Percentiles rank a stretch among this genome's conserved stretches.
These are phyloP conservation scores for Tylopilus sp. DNA, from an alignment of 768 basidiomycete genomes.

Conservation along the genomic window DNA sequence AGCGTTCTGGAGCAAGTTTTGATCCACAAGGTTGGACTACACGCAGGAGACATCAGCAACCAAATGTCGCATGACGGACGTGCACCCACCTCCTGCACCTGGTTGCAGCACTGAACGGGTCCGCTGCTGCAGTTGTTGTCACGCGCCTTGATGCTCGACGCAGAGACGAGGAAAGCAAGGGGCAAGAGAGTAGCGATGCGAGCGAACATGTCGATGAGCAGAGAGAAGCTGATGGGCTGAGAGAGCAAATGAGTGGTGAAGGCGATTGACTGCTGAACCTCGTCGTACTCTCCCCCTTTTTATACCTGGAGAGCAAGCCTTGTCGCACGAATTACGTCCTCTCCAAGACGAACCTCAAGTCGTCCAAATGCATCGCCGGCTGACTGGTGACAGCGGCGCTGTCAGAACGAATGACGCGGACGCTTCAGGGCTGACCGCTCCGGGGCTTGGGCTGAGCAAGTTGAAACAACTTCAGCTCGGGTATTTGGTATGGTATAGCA, in stretches of 20 bases:
- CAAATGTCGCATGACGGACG: no score
- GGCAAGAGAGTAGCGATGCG: conserved; percentile 17
- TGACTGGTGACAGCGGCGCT: neutral
- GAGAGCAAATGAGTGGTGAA: neutral
- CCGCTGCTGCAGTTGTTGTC: no score
- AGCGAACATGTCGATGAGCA: conserved; percentile 11
- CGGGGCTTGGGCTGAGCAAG: neutral
- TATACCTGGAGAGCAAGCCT: conserved; percentile 11
- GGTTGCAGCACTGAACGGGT: conserved; percentile 16
- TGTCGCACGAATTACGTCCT: conserved; percentile 2
- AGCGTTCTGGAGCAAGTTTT: no score
- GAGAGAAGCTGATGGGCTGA: neutral
- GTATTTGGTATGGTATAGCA: neutral
- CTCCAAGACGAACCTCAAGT: neutral
- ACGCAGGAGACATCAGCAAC: no score
- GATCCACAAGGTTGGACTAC: no score
- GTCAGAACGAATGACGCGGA: conserved; percentile 1
- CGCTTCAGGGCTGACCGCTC: neutral
- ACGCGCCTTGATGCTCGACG: conserved; percentile 2
- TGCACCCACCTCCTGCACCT: neutral
- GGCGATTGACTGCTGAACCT: neutral
- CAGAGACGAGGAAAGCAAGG: conserved; percentile 14
- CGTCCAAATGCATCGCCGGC: neutral
- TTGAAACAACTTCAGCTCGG: no score
- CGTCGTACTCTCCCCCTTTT: neutral